These are phyloP conservation scores for Butyriboletus loyo DNA, from an alignment of 768 basidiomycete genomes.

Conservation along the genomic window DNA sequence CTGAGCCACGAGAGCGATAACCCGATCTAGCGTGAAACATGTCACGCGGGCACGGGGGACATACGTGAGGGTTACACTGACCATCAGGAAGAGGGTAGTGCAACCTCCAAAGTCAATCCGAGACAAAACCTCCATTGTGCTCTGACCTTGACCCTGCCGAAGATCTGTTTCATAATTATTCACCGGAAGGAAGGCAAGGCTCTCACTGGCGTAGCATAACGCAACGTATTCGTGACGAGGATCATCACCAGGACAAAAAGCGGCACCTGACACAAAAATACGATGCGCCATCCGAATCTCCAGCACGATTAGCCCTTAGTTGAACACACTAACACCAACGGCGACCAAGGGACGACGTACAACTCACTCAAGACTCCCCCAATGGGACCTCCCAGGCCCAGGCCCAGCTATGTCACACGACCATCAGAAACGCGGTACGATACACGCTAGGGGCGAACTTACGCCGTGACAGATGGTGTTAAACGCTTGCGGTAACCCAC, in stretches of 20 bases:
- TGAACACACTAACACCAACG: not conserved
- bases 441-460: not conserved
- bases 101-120: slow-evolving; percentile 79
- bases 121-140: slow-evolving; percentile 60
- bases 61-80: slow-evolving; percentile 30
- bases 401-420: slow-evolving; percentile 13
- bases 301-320: not conserved
- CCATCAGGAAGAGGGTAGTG: slow-evolving; percentile 53
- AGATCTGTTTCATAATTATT: not conserved
- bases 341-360: slow-evolving; percentile 6
- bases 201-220: slow-evolving; percentile 64
- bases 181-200: not conserved
- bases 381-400: slow-evolving; percentile 24
- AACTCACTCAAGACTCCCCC: slow-evolving; percentile 20
- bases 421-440: not conserved
- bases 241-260: slow-evolving; percentile 51
- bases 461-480: slow-evolving; percentile 24
- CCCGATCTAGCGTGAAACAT: slow-evolving; percentile 38
- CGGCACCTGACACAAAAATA: slow-evolving; percentile 71
- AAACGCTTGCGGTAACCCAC: slow-evolving; percentile 42
- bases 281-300: slow-evolving; percentile 56
- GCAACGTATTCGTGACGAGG: slow-evolving; percentile 49
- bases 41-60: not conserved
- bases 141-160: slow-evolving; percentile 61
- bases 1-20: slow-evolving; percentile 72